Conservation (phyloP, 345 rosid genomes). For the Hibiscus trionum region DNA sequence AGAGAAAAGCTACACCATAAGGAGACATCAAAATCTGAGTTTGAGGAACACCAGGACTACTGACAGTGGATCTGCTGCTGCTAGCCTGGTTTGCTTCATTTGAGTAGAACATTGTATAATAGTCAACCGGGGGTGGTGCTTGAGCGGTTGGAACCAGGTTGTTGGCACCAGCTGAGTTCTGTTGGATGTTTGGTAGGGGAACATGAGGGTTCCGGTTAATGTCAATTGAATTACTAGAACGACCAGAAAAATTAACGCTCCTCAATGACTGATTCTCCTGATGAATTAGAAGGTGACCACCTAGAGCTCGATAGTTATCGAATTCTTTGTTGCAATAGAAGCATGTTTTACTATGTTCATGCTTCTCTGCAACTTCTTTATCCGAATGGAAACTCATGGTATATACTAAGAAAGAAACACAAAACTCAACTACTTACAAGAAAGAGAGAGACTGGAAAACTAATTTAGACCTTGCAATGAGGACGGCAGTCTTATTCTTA, state of each 20-base stretch:
- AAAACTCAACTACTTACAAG: not conserved
- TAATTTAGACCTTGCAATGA: slow-evolving; percentile 3
- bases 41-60: slow-evolving; percentile 6
- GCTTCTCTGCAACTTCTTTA: slow-evolving; percentile 10
- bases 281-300: slow-evolving; percentile 24
- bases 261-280: slow-evolving; percentile 11
- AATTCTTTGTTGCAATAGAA: slow-evolving; percentile 20
- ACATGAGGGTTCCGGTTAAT: slow-evolving; percentile 1
- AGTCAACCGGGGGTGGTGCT: not conserved
- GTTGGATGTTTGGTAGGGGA: slow-evolving; percentile 5
- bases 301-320: slow-evolving; percentile 16
- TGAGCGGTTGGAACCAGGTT: slow-evolving; percentile 1
- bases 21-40: slow-evolving; percentile 7
- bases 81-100: not conserved
- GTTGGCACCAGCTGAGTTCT: slow-evolving; percentile 6
- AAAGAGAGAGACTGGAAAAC: slow-evolving; percentile 3
- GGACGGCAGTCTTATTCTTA: slow-evolving; percentile 11
- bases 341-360: slow-evolving; percentile 10
- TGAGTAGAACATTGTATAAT: slow-evolving; percentile 1
- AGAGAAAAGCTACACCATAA: slow-evolving; percentile 6
- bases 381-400: slow-evolving; percentile 16
- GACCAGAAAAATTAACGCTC: not conserved
- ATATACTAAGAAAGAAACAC: slow-evolving; percentile 7
- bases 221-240: slow-evolving; percentile 6
- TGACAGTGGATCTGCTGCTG: slow-evolving; percentile 8